A percentile compares a stretch with the other conserved stretches of the same genome.
phyloP scores from a whole-genome alignment of 106 monocot species.

The Platanthera zijinensis region DNA sequence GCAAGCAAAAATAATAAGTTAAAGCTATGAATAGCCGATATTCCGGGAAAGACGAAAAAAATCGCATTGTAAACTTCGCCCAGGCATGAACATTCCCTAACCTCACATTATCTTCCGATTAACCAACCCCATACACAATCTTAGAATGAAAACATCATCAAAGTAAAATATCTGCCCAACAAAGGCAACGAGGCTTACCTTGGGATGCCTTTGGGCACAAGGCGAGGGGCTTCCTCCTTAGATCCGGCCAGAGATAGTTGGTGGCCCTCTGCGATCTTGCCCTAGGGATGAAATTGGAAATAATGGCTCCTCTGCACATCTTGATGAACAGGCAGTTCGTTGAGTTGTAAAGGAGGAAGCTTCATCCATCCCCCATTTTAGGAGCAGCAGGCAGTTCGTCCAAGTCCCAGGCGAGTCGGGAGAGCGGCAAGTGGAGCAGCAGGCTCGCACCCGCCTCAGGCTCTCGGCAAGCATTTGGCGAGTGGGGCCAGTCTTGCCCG shows the following conservation, averaged over 20 bases:
- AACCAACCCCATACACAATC: neutral
- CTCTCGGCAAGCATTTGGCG: too few relatives aligned
- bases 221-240: constrained; percentile 12
- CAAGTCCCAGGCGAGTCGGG: too few relatives aligned
- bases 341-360: too few relatives aligned
- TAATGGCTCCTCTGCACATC: constrained; percentile 24
- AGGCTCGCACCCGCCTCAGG: too few relatives aligned
- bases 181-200: constrained; percentile 1
- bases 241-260: constrained; percentile 34
- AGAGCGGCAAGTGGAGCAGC: too few relatives aligned
- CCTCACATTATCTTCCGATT: neutral
- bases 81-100: neutral
- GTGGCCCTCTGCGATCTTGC: constrained; percentile 19
- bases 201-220: constrained; percentile 1
- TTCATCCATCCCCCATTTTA: too few relatives aligned
- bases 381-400: too few relatives aligned
- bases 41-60: neutral
- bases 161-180: neutral
- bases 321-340: neutral
- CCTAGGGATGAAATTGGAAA: constrained; percentile 16
- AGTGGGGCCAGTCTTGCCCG: too few relatives aligned
- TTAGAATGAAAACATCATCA: neutral
- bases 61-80: neutral
- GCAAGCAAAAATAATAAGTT: neutral
- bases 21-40: neutral